These are phyloP conservation scores for Penicillium turbatum DNA, from an alignment of 495 filamentous ascomycete species.

Conservation along the genomic window DNA sequence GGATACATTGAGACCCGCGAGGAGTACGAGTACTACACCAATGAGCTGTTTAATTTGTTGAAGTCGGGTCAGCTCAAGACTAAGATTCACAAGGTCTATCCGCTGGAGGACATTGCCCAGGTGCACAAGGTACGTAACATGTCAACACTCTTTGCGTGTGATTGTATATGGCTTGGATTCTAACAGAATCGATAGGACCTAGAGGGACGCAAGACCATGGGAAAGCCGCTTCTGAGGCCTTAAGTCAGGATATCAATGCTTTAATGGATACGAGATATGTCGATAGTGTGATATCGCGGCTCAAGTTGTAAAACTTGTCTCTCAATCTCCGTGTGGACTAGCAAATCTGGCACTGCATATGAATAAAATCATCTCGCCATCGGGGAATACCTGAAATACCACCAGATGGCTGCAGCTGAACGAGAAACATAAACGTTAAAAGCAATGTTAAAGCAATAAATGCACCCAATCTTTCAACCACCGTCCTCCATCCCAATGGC, in stretches of 20 bases:
- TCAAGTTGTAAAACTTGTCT: neutral
- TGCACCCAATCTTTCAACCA: too few species aligned
- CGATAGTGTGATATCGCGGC: neutral
- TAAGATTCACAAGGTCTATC: constrained; percentile 75
- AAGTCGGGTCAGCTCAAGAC: constrained; percentile 63
- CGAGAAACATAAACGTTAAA: too few species aligned
- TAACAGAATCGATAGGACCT: constrained; percentile 52
- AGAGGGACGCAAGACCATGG: constrained; percentile 76
- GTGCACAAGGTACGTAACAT: constrained; percentile 57
- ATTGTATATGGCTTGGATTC: constrained; percentile 1
- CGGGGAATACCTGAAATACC: too few species aligned
- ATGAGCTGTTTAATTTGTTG: constrained; percentile 72
- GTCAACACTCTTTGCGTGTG: neutral
- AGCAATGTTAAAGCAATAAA: too few species aligned
- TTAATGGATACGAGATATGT: neutral
- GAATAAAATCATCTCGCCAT: neutral
- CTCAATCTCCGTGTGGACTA: neutral
- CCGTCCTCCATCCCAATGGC: too few species aligned
- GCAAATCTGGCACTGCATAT: neutral
- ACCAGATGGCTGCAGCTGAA: neutral
- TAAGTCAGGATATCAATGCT: constrained; percentile 7
- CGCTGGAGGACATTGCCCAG: constrained; percentile 66
- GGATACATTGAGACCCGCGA: constrained; percentile 71
- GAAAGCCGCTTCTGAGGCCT: constrained; percentile 56
- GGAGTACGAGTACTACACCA: constrained; percentile 67